Conservation (phyloP, 306 rosid species). For the Casuarina equisetifolia region DNA sequence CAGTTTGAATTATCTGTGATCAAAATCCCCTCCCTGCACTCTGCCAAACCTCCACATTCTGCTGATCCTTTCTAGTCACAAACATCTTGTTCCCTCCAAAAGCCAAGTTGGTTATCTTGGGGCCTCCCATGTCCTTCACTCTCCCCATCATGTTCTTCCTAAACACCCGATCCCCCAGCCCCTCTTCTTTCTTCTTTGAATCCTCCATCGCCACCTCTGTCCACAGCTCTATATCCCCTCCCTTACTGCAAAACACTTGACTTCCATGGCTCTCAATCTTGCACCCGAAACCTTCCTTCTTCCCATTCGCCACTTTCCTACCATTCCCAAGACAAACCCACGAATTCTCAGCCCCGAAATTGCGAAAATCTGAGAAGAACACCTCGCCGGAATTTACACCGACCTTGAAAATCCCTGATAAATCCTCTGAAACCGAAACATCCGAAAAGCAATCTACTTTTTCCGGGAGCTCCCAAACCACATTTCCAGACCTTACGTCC, state of each 20-base stretch:
- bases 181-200: slow-evolving; percentile 21
- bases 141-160: slow-evolving; percentile 85
- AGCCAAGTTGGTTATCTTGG: slow-evolving; percentile 56
- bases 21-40: slow-evolving; percentile 60
- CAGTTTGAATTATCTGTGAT: slow-evolving; percentile 9
- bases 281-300: slow-evolving; percentile 81
- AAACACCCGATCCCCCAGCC: slow-evolving; percentile 48
- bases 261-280: slow-evolving; percentile 76
- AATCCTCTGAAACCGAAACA: slow-evolving; percentile 59
- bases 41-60: slow-evolving; percentile 91
- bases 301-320: slow-evolving; percentile 55
- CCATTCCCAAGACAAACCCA: slow-evolving; percentile 77
- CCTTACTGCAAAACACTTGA: slow-evolving; percentile 78
- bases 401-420: slow-evolving; percentile 69
- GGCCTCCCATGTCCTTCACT: slow-evolving; percentile 68
- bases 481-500: slow-evolving; percentile 69
- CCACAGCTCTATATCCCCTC: slow-evolving; percentile 79
- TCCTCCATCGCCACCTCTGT: slow-evolving; percentile 65
- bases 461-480: slow-evolving; percentile 73
- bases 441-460: slow-evolving; percentile 81
- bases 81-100: slow-evolving; percentile 96
- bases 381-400: slow-evolving; percentile 80
- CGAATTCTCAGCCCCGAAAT: slow-evolving; percentile 45
- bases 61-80: slow-evolving; percentile 72
- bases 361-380: slow-evolving; percentile 63